Base-by-base conservation (phyloP, 2,329 filamentous ascomycete genomes). In the Fusarium anthophilum region DNA sequence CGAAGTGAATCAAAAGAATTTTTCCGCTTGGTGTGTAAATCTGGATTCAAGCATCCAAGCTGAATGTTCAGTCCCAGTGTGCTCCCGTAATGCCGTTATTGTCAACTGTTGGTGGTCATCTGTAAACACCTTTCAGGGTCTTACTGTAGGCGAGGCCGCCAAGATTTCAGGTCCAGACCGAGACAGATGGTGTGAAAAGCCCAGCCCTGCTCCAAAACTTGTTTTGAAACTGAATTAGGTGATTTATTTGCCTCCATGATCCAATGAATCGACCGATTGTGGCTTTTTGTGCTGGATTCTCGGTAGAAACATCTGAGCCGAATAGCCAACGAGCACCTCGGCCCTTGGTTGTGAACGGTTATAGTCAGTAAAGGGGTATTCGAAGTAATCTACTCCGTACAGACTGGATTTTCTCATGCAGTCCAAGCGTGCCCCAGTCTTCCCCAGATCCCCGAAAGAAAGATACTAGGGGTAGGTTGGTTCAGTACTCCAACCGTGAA, bases 151-250 rank as follows among this genome's bases (percentile, higher is more conserved):
- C 43, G 26, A 64, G 37, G 43, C 45, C 24, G 26, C 26, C 10
- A 24, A 4, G 12, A 28, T 15, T 22, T 9, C 12, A 24, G 39
- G 63, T 37, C 41, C 14, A 63, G 35, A 63, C 35, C 14, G 11
- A 35, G 38, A 28, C 3, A 43, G 38, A 58, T 66, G 71, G 60
- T 58, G 68, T 66, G 57, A 50, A 62, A 53, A 18, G 18, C 47
- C 15, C 44, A 47, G 18, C 22, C 32, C 11, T 51, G 39, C 28
- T 28, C 12, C 47, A 41, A 37, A 38, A 59, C 37, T 20, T 45
- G 45, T 24, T 30, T 47, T 10, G 22, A 26, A 38, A 8, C 8
- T 17, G 35, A 20, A 11, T 20, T 39, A 8, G 3, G 18, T 8
- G 15, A 24, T 20, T 24, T 14, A 32, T 28, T 30, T 47, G 45